Percentiles rank a stretch among this genome's conserved stretches.
phyloP scores from a whole-genome alignment of 805 yeast species.

The Debaryomyces prosopidis region DNA sequence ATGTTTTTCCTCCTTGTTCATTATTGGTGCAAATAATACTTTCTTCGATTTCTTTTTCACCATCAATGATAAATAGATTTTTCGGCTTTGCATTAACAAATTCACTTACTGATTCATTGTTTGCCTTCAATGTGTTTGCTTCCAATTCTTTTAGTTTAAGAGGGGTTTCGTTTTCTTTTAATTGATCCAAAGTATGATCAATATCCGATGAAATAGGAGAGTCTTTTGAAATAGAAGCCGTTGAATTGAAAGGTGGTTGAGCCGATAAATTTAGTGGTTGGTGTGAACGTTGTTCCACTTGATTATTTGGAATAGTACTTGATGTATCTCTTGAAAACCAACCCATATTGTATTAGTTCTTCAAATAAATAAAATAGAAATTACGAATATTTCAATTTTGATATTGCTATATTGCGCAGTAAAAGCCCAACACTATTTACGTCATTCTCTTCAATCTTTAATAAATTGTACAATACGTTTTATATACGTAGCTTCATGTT shows the following conservation, averaged over 20 bases:
- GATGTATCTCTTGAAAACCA: slow-evolving; percentile 14
- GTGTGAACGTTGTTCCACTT: slow-evolving; percentile 29
- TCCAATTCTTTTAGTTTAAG: slow-evolving; percentile 7
- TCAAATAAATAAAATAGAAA: neutral
- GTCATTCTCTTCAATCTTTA: too few species aligned
- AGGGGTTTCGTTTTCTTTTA: slow-evolving; percentile 15
- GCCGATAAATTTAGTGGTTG: slow-evolving; percentile 15
- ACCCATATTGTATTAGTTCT: slow-evolving; percentile 10
- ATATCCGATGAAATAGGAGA: slow-evolving; percentile 19
- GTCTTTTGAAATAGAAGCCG: slow-evolving; percentile 5
- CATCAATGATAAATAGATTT: slow-evolving; percentile 42
- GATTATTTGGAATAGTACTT: slow-evolving; percentile 8
- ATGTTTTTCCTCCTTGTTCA: slow-evolving; percentile 46
- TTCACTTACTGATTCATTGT: slow-evolving; percentile 23
- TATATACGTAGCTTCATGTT: too few species aligned
- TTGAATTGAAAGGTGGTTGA: too few species aligned
- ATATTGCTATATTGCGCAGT: neutral
- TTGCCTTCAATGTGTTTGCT: slow-evolving; percentile 7
- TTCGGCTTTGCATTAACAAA: slow-evolving; percentile 32
- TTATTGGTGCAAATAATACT: slow-evolving; percentile 50
- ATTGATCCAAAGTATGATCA: slow-evolving; percentile 28
- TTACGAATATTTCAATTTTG: neutral
- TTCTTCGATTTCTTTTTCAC: slow-evolving; percentile 34
- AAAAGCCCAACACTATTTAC: neutral
- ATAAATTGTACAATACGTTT: too few species aligned